Base-by-base conservation (phyloP, 1,284 basidiomycete species). In the Apiotrichum akiyoshidainum region DNA sequence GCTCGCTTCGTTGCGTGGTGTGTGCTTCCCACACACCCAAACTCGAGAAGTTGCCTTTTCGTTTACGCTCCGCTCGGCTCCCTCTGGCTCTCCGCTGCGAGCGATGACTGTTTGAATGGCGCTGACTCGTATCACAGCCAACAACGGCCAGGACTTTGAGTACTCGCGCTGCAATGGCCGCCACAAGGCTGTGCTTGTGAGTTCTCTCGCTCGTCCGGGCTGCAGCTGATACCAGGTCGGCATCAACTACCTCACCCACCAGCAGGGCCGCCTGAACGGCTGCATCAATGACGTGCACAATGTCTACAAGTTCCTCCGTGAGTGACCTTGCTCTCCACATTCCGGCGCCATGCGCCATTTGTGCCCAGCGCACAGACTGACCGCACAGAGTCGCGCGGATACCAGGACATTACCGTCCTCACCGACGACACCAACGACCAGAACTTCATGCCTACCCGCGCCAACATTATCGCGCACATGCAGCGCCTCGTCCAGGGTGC, bases 221-320 rank as follows among this genome's bases (percentile, higher is more conserved):
- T 89, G 88, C 8, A 13, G 47, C 42, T 37, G 22, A 40, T 17
- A 14, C 16, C 55, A 75, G 69, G 73, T 77, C 51, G 77, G 77
- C 26, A 75, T 77, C 67, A 78, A 78, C 63, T 78, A 78, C 60
- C 64, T 67, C 39, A 72, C 64, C 67, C 39, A 72, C 70, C 0
- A 61, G 62, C 5, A 68, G 61, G 26, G 64, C 54, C 49, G 68
- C 65, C 61, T 77, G 12, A 56, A 80, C 31, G 92, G 92, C 5
- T 95, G 92, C 69, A 90, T 94, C 75, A 93, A 95, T 71, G 92
- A 96, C 67, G 91, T 86, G 0, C 79, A 82, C 48, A 93, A 92
- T 71, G 83, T 95, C 57, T 79, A 85, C 66, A 70, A 79, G 12
- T 94, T 94, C 79, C 82, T 81, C 61, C 75, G 88, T 90, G 68